Conservation (phyloP, 805 yeast genomes). For the Brettanomyces naardenensis region DNA sequence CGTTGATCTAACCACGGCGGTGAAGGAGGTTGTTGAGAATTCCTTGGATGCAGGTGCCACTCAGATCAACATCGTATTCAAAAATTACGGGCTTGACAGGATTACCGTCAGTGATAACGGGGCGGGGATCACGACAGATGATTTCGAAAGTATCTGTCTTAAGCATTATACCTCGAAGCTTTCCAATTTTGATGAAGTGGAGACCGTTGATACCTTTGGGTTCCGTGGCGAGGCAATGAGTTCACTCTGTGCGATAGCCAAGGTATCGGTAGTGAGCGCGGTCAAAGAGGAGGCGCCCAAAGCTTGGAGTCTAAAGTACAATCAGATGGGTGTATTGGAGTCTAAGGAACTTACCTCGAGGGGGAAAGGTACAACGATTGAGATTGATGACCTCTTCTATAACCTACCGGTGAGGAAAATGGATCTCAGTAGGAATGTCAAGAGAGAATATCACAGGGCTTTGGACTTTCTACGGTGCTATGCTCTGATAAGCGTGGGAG, state of each 20-base stretch:
- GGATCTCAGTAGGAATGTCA: constrained; percentile 59
- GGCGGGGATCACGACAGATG: constrained; percentile 46
- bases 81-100: constrained; percentile 64
- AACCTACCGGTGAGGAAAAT: constrained; percentile 76
- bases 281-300: constrained; percentile 40
- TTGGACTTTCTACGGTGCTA: constrained; percentile 57
- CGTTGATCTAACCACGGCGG: constrained; percentile 64
- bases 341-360: constrained; percentile 36
- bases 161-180: constrained; percentile 68
- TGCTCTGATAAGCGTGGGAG: constrained; percentile 48
- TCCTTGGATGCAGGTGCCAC: constrained; percentile 72
- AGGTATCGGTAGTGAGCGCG: constrained; percentile 43
- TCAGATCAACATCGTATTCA: constrained; percentile 58
- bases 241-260: constrained; percentile 53
- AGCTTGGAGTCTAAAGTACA: constrained; percentile 50
- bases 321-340: constrained; percentile 43
- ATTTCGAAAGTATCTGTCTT: constrained; percentile 45
- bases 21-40: constrained; percentile 84
- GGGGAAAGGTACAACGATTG: constrained; percentile 61
- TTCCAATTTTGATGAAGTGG: constrained; percentile 44
- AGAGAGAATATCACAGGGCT: constrained; percentile 68
- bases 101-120: constrained; percentile 69
- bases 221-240: constrained; percentile 80
- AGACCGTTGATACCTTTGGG: constrained; percentile 48
- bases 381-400: constrained; percentile 51